Conservation (phyloP, 495 filamentous ascomycete species). For the Jackrogersella multiformis region DNA sequence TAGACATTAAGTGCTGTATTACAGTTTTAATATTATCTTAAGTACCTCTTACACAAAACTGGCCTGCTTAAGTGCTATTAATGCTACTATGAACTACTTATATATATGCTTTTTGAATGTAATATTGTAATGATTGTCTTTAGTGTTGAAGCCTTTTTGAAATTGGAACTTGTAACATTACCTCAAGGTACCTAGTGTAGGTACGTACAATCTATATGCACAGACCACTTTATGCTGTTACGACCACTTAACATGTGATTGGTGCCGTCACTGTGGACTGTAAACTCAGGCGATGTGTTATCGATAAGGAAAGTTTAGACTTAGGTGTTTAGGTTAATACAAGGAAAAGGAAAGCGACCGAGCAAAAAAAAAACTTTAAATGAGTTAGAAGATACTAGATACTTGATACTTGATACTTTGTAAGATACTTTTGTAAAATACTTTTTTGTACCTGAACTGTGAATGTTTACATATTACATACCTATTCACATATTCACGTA, state of each 20-base stretch:
- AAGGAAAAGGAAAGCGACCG: too few relatives aligned
- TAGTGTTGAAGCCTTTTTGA: too few relatives aligned
- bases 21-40: background rate
- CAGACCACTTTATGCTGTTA: background rate
- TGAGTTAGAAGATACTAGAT: too few relatives aligned
- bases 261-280: conserved; percentile 18
- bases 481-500: background rate
- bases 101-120: background rate
- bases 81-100: background rate
- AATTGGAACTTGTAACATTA: too few relatives aligned
- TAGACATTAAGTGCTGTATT: background rate
- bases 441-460: too few relatives aligned
- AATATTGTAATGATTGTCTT: background rate
- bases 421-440: background rate
- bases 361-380: conserved; percentile 2
- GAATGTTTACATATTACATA: background rate
- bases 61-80: too few relatives aligned
- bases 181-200: background rate
- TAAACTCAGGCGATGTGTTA: conserved; percentile 3
- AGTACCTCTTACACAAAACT: too few relatives aligned
- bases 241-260: conserved; percentile 33
- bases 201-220: background rate
- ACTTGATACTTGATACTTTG: too few relatives aligned
- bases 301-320: conserved; percentile 37
- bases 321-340: background rate